Evolutionary conservation across 2,329 filamentous ascomycete species (phyloP), one percentile per base, ranked within the genome.

Genomic region (Blumeriella jaapii): DNA sequence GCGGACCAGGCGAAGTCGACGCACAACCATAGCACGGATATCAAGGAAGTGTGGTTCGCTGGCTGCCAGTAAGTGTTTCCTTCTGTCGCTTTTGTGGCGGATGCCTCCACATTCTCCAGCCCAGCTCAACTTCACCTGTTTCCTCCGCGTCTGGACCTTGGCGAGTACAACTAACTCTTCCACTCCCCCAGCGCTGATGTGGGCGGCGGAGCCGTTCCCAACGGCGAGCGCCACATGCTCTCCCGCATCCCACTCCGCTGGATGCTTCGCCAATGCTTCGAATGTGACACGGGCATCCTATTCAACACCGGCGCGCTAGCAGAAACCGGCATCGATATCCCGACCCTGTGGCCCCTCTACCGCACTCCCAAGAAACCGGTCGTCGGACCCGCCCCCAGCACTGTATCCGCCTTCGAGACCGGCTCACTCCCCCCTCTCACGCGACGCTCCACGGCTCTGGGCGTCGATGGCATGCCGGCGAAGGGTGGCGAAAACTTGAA

Each of bases 191-290:
- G 6, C n/a, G 7, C 31, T 3, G 62, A 65, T 45, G 54, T 64
- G 6, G 62, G 62, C n/a, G 61, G 61, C 2, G 62, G 63, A 3
- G 61, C 62, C 2, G 59, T 62, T 3, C 38, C 47, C 2, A 64
- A 64, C 39, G 55, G 57, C 20, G 52, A 51, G 25, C 55, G 61
- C 2, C 61, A 65, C 36, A 62, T 60, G 45, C 56, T 65, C 6
- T 56, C 61, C 3, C 58, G 59, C 3, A 64, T 64, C 10, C 62
- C 62, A 4, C 53, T 66, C 3, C 57, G 62, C 2, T 66, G 63
- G 63, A 66, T 66, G 62, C 53, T 66, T 8, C 55, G 62, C 13
- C 61, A 65, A 44, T 61, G 58, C 38, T 65, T 65, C 43, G 59
- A 62, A 41, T 64, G 61, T 49, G 49, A 64, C 31, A 64, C 62